Evolutionary conservation across 805 yeast species (phyloP), one percentile per base, ranked within the genome.

Genomic region (Grigorovia jiainica): DNA sequence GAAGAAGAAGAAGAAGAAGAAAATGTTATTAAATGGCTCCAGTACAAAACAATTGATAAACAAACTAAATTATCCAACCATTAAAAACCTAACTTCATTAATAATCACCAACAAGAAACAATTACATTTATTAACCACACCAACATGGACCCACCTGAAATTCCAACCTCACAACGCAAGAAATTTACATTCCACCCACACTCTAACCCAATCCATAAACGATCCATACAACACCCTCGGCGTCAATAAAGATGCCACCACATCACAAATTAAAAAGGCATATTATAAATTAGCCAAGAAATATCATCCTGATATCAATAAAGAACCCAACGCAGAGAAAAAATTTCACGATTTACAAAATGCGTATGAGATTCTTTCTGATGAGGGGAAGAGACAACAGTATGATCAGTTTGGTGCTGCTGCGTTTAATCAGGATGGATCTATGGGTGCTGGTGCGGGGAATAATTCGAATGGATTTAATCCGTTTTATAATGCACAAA

Each of bases 291-390:
- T 92, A 48, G 98, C 97, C 13, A 92, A 92, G 63, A 76, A 90
- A 61, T 87, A 70, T 63, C 99, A 92, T 63, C 99, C 99, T 0
- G 99, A 92, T 67, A 85, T 92, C 36, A 92, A 90, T 63, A 92
- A 90, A 63, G 96, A 85, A 48, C 75, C 76, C 20, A 90, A 75
- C 16, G 92, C 97, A 0, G 95, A 90, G 53, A 76, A 78, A 57
- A 79, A 79, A 61, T 92, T 92, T 67, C 97, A 92, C 57, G 86
- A 84, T 54, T 75, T 92, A 49, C 97, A 90, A 58, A 92, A 84
- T 49, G 94, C 97, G 1, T 92, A 94, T 58, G 99, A 92, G 63
- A 76, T 92, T 30, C 70, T 92, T 55, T 79, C 87, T 36, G 94
- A 87, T 60, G 83, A 86, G 41, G 76, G 75, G 17, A 90, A 90